Base-by-base conservation (phyloP, 2,329 filamentous ascomycete genomes). In the Sarocladium kiliense region DNA sequence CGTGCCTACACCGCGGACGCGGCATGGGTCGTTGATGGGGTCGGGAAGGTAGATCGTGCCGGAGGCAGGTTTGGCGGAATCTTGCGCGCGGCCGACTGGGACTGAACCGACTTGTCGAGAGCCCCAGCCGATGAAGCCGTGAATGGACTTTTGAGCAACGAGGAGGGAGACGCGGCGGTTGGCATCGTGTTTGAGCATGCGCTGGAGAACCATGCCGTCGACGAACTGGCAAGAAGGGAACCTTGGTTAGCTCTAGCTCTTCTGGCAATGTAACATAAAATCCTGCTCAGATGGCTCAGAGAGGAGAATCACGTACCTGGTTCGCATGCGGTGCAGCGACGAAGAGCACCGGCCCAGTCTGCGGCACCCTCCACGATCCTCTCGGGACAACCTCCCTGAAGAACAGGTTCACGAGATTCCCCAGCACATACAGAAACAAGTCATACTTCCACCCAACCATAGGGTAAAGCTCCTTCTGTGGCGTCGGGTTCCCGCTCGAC, bases 301-400 rank as follows among this genome's bases (percentile, higher is more conserved):
- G 36, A 45, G 18, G 11, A 14, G 36, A n/a, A 2, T 3, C 19
- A 71, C 78, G 58, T 74, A 91, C 88, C 82, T 94, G 91, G 70
- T 99, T 99, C 58, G 93, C 93, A 77, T 99, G 94, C 61, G 94
- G 94, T 55, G 93, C 94, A 44, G 92, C 94, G 62, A 99, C 94
- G 66, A 99, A 94, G 57, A 99, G 89, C 59, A 99, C 84, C 1
- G 94, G 92, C 0, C 92, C 94, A 59, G 84, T 82, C 65, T 88
- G 85, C 44, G 94, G 94, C 44, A 99, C 89, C 71, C 92, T 93
- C 91, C 94, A 99, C 59, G 92, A 90, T 62, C 91, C 91, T 61
- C 94, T 84, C 12, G 94, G 94, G 68, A 97, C 92, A 16, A 99
- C 91, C 73, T 99, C 94, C 63, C 94, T 87, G 77, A 99, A 99